Evolutionary conservation across 2,329 filamentous ascomycete species (phyloP).

Genomic region (Leptodontidium sp.): DNA sequence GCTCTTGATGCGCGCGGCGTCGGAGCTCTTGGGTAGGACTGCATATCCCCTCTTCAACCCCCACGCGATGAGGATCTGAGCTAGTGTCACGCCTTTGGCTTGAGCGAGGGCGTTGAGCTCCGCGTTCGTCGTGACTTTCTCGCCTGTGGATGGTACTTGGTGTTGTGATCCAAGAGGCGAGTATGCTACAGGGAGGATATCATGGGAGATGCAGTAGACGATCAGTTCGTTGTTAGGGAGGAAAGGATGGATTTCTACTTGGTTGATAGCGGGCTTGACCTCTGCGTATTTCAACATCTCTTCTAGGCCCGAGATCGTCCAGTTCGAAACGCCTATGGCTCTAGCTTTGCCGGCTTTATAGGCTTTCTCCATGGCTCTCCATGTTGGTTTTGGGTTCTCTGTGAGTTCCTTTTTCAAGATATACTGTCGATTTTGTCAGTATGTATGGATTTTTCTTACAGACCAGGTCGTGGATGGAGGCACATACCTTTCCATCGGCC

Average conservation of each 20-base stretch:
- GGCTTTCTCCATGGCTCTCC: conserved; percentile 78
- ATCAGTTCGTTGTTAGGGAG: conserved; percentile 75
- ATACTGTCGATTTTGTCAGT: conserved; percentile 58
- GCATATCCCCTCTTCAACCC: conserved; percentile 65
- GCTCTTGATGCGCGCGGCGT: conserved; percentile 69
- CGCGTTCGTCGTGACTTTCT: conserved; percentile 69
- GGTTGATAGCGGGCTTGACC: conserved; percentile 59
- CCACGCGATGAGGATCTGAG: conserved; percentile 74
- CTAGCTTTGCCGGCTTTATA: conserved; percentile 65
- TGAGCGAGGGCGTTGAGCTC: conserved; percentile 68
- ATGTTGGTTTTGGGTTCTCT: conserved; percentile 71
- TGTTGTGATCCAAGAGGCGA: conserved; percentile 70
- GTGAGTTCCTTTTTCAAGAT: conserved; percentile 71
- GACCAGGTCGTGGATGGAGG: not conserved
- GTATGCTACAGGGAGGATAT: conserved; percentile 78
- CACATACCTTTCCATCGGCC: conserved; percentile 57
- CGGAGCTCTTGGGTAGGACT: conserved; percentile 50
- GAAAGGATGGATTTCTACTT: conserved; percentile 78
- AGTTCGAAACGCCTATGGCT: conserved; percentile 69
- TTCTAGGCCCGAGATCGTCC: conserved; percentile 60
- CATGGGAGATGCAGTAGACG: conserved; percentile 71
- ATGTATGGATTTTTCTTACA: not conserved
- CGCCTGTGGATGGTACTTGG: conserved; percentile 69
- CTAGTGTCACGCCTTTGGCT: conserved; percentile 66
- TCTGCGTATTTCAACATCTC: conserved; percentile 57